Percentiles rank a stretch among this genome's conserved stretches.
Conservation (phyloP, 148 eudicot genomes). For the Nyssa sinensis region DNA sequence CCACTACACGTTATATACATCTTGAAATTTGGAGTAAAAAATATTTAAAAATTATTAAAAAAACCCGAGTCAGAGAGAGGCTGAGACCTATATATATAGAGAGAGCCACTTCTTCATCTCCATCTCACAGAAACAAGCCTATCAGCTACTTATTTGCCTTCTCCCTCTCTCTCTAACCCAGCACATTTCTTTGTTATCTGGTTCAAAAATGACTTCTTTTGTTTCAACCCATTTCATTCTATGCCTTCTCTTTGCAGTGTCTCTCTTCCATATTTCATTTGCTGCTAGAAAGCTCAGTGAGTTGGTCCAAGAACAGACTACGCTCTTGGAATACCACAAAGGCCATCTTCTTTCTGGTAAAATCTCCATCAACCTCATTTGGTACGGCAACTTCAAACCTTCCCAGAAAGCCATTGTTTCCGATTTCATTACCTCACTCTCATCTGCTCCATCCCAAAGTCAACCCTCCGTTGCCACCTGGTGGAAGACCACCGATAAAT, state of each 20-base stretch:
- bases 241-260: neutral
- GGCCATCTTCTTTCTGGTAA: constrained; percentile 47
- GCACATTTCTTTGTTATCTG: neutral
- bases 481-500: constrained; percentile 31
- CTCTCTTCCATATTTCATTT: neutral
- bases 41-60: no score
- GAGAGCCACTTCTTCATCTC: neutral
- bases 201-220: constrained; percentile 6
- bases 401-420: no score
- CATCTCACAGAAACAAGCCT: neutral
- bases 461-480: constrained; percentile 32
- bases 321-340: constrained; percentile 32
- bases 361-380: constrained; percentile 42
- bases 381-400: constrained; percentile 59
- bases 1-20: neutral
- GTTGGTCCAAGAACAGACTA: neutral
- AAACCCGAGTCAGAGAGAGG: neutral
- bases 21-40: no score
- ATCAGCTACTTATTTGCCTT: neutral
- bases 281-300: no score
- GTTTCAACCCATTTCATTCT: constrained; percentile 1
- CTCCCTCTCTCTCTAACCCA: neutral
- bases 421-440: constrained; percentile 45
- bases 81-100: neutral
- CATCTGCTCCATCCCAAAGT: constrained; percentile 9